Conservation (phyloP, 345 rosid species). For the Laguncularia racemosa region DNA sequence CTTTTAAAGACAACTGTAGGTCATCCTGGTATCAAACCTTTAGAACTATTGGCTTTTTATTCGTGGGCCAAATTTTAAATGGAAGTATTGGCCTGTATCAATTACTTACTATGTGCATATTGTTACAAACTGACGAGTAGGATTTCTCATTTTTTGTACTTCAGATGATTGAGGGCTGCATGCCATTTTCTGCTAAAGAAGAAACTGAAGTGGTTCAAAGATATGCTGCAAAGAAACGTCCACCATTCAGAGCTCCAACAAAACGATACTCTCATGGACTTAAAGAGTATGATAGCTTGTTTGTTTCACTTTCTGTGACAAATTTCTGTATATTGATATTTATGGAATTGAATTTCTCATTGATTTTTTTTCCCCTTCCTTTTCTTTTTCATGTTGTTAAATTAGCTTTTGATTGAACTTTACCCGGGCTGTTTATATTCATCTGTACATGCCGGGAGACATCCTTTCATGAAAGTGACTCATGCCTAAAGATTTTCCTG, state of each 20-base stretch:
- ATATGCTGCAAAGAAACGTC: constrained; percentile 45
- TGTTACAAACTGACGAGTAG: constrained; percentile 3
- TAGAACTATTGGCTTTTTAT: too few species aligned
- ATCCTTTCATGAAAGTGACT: background rate
- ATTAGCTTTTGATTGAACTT: too few species aligned
- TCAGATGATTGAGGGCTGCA: constrained; percentile 85
- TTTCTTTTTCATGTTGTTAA: background rate
- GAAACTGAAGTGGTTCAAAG: constrained; percentile 54
- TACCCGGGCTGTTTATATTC: too few species aligned
- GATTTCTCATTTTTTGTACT: constrained; percentile 8
- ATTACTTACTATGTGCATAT: background rate
- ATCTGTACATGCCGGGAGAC: too few species aligned
- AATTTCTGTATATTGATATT: too few species aligned
- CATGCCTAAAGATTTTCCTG: constrained; percentile 3
- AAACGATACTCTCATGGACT: constrained; percentile 79
- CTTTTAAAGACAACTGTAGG: too few species aligned
- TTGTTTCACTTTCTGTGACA: background rate
- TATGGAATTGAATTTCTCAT: too few species aligned
- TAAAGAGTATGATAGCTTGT: constrained; percentile 44
- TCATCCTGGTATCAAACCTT: too few species aligned
- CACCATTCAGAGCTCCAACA: constrained; percentile 65
- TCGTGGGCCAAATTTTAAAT: too few species aligned
- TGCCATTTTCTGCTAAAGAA: constrained; percentile 60
- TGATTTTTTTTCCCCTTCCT: background rate
- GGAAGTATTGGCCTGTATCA: too few species aligned